Evolutionary conservation across 2,329 filamentous ascomycete species (phyloP).

Genomic region (Fusarium praegraminearum): DNA sequence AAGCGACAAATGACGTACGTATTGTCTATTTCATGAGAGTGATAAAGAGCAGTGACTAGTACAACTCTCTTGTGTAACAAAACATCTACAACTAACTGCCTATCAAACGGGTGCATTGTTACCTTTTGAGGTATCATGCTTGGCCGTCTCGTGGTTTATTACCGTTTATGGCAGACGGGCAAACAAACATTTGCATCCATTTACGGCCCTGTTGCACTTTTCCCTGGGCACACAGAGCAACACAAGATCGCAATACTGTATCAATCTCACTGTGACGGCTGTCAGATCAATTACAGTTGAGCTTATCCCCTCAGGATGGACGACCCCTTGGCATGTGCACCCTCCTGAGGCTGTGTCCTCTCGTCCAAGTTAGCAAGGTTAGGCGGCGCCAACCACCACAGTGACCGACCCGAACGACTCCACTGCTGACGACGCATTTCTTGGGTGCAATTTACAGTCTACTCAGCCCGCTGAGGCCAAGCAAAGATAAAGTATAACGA

Average conservation of each 20-base stretch:
- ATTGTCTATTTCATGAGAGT: not conserved
- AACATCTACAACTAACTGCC: not conserved
- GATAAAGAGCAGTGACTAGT: not conserved
- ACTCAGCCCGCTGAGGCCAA: not conserved
- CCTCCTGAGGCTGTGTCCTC: slow-evolving; percentile 12
- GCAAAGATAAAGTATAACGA: not conserved
- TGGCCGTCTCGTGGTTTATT: slow-evolving; percentile 32
- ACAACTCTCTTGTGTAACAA: not conserved
- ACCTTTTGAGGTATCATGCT: slow-evolving; percentile 9
- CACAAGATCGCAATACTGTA: not conserved
- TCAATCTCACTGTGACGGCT: not conserved
- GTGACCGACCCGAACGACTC: slow-evolving; percentile 22
- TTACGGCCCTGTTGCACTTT: slow-evolving; percentile 8
- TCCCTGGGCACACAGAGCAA: slow-evolving; percentile 16
- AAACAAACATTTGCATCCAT: not conserved
- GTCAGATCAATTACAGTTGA: not conserved
- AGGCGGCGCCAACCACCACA: slow-evolving; percentile 24
- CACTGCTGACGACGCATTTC: slow-evolving; percentile 41
- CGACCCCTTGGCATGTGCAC: slow-evolving; percentile 16
- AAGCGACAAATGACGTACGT: slow-evolving; percentile 8
- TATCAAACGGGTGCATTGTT: slow-evolving; percentile 13
- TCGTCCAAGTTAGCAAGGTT: not conserved
- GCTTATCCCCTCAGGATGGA: not conserved
- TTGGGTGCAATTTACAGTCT: slow-evolving; percentile 33
- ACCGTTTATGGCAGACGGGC: slow-evolving; percentile 16